A percentile compares a stretch with the other conserved stretches of the same genome.
Evolutionary conservation across 805 yeast genomes (phyloP).

Genomic region (Zygotorulaspora danielsina): DNA sequence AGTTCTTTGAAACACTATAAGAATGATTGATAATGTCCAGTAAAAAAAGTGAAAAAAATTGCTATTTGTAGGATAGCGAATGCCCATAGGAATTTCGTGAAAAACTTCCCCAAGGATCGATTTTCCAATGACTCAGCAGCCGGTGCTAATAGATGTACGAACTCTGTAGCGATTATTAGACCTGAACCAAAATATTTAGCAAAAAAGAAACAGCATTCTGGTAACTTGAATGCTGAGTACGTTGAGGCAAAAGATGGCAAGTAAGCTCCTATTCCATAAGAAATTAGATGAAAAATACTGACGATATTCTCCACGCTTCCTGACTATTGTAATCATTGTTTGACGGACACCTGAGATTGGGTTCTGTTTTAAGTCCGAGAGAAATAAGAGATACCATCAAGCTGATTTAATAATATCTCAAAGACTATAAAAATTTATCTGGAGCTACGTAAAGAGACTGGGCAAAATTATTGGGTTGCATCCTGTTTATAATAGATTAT

Average conservation of each 20-base stretch:
- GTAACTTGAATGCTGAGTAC: constrained; percentile 49
- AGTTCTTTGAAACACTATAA: constrained; percentile 1
- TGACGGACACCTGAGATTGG: constrained; percentile 31
- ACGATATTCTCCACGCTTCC: constrained; percentile 44
- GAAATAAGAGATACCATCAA: too few species aligned
- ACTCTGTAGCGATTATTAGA: constrained; percentile 65
- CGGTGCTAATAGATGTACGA: constrained; percentile 62
- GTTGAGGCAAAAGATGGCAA: constrained; percentile 54
- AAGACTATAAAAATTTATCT: too few species aligned
- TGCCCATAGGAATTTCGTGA: constrained; percentile 46
- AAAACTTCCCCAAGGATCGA: constrained; percentile 55
- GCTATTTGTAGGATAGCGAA: constrained; percentile 45
- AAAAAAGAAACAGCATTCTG: constrained; percentile 58
- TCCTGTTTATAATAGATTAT: too few species aligned
- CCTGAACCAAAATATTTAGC: constrained; percentile 43
- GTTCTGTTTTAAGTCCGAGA: too few species aligned
- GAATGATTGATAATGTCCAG: constrained; percentile 41
- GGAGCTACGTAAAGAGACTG: too few species aligned
- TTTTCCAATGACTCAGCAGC: constrained; percentile 52
- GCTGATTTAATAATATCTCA: too few species aligned
- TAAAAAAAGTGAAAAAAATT: constrained; percentile 41
- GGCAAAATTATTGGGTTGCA: too few species aligned
- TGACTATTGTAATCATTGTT: constrained; percentile 42
- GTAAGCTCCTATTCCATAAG: constrained; percentile 52
- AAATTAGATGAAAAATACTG: constrained; percentile 54